phyloP scores from a whole-genome alignment of 2,329 filamentous ascomycete genomes.

The Penicillium sp. region DNA sequence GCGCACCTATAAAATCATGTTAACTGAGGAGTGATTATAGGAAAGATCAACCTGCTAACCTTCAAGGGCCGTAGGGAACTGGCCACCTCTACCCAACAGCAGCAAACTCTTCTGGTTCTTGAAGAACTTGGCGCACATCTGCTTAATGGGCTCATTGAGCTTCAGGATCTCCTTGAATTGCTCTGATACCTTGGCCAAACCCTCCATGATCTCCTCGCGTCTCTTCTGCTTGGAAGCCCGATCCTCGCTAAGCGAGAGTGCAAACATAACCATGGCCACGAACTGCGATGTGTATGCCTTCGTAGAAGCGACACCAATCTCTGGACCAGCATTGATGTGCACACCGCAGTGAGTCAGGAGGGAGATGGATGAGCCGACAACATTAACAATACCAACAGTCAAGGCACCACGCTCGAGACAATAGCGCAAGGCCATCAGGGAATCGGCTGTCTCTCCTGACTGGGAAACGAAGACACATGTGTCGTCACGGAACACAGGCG shows the following conservation, averaged over 20 bases:
- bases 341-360: slow-evolving; percentile 99
- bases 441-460: slow-evolving; percentile 96
- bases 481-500: slow-evolving; percentile 97
- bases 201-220: slow-evolving; percentile 92
- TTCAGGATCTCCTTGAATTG: slow-evolving; percentile 90
- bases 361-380: slow-evolving; percentile 96
- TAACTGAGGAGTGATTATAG: no score
- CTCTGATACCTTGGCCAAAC: slow-evolving; percentile 72
- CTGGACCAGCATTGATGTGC: slow-evolving; percentile 95
- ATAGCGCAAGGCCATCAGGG: slow-evolving; percentile 91
- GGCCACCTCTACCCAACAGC: slow-evolving; percentile 84
- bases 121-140: slow-evolving; percentile 82
- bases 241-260: slow-evolving; percentile 89
- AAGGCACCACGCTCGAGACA: slow-evolving; percentile 94
- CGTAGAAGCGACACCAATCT: slow-evolving; percentile 97
- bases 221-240: slow-evolving; percentile 86
- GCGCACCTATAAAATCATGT: no score
- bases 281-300: slow-evolving; percentile 99
- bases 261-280: slow-evolving; percentile 99
- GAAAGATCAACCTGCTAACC: no score
- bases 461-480: slow-evolving; percentile 98
- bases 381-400: slow-evolving; percentile 97
- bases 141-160: slow-evolving; percentile 88
- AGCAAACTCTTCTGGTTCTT: slow-evolving; percentile 95
- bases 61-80: slow-evolving; percentile 91